Base-by-base conservation (phyloP, 495 filamentous ascomycete genomes). In the Pseudomonodictys pantanalensis region DNA sequence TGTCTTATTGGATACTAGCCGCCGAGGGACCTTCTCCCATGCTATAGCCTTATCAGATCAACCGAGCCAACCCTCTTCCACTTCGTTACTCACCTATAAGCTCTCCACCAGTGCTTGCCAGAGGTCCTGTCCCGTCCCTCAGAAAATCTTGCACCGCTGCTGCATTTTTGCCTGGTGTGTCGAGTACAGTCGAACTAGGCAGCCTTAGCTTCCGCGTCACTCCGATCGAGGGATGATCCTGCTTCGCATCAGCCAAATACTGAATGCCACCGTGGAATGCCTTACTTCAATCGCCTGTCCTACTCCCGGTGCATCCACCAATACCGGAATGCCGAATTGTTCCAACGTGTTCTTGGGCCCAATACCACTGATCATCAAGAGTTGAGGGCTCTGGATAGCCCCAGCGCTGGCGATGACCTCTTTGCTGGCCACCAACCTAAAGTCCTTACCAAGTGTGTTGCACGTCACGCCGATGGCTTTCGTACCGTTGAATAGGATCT, bases 291-390 rank as follows among this genome's bases (percentile, higher is more conserved):
- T 53, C 25, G 76, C 73, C 69, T 81, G 72, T 9, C 80, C 79
- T 12, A 81, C 77, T 42, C 79, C 76, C 0, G 77, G 71, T n/a
- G 65, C 64, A 52, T 80, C 58, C 10, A 66, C 61, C 20, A 82
- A 44, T 20, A 78, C 68, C 4, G 70, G 69, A 30, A 83, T 78
- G 11, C 66, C 64, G 28, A 69, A 66, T 41, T 64, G 22, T 24
- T 75, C 44, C 0, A 83, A 64, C 7, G 69, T 70, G 0, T 56
- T 61, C 23, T 58, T 62, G 0, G 75, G 78, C 0, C 81, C 81
- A 42, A 81, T 68, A 0, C 79, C 79, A n/a, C 78, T 82, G n/a
- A 81, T 69, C 67, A 81, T 77, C 15, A 82, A 68, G 5, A 83
- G 63, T 46, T 81, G 66, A 75, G 69, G 72, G 77, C 22, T 71